These are phyloP conservation scores for Rhodofomes roseus DNA, from an alignment of 1,284 basidiomycete genomes.

Conservation along the genomic window DNA sequence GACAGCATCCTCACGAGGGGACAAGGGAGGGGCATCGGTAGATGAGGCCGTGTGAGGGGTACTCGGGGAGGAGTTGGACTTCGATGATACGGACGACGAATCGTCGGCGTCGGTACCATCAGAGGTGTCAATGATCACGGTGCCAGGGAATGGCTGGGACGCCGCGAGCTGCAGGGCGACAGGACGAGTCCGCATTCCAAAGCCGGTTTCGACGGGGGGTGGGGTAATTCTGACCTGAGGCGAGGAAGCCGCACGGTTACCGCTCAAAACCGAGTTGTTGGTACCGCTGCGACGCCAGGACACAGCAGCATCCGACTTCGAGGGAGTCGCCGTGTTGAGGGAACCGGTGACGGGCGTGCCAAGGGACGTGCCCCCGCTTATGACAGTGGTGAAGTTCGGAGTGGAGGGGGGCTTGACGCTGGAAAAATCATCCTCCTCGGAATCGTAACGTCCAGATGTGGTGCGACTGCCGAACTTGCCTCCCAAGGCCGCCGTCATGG, in stretches of 20 bases:
- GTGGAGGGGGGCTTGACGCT: slow-evolving; percentile 41
- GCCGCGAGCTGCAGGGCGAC: slow-evolving; percentile 63
- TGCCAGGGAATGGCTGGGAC: slow-evolving; percentile 45
- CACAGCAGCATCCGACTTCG: slow-evolving; percentile 71
- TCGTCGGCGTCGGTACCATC: slow-evolving; percentile 53
- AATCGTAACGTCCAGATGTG: slow-evolving; percentile 35
- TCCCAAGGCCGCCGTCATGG: slow-evolving; percentile 75
- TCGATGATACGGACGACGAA: slow-evolving; percentile 42
- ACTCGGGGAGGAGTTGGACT: slow-evolving; percentile 57
- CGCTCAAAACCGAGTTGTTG: slow-evolving; percentile 65
- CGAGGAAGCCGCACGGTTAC: slow-evolving; percentile 59
- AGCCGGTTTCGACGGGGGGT: slow-evolving; percentile 53
- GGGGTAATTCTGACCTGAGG: slow-evolving; percentile 68
- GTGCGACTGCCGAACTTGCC: slow-evolving; percentile 72
- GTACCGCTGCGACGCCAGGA: slow-evolving; percentile 74
- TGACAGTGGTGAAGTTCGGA: slow-evolving; percentile 61
- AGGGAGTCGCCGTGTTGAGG: slow-evolving; percentile 36
- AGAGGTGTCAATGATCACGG: slow-evolving; percentile 54
- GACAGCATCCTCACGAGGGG: slow-evolving; percentile 73
- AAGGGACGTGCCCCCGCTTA: slow-evolving; percentile 68
- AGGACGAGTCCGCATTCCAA: slow-evolving; percentile 53
- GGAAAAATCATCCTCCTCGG: slow-evolving; percentile 36
- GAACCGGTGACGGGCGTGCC: slow-evolving; percentile 46
- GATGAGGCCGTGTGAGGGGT: slow-evolving; percentile 71
- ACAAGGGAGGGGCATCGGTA: slow-evolving; percentile 51